Conservation (phyloP, 129 eudicot species). For the Helianthus tuberosus region DNA sequence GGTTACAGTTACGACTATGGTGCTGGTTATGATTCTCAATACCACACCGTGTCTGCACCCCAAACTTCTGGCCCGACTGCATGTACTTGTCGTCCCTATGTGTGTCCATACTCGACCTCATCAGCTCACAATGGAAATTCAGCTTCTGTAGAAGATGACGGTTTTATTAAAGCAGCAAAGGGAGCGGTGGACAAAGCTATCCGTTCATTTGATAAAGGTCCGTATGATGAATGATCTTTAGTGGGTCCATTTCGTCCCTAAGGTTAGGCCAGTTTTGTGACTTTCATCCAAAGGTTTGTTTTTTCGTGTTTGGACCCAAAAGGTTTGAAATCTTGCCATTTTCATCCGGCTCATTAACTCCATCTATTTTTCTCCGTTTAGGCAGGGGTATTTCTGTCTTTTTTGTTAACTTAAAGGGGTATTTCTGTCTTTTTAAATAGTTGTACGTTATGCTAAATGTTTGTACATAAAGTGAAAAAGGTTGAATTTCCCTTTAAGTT, state of each 20-base stretch:
- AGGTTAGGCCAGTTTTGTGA: too few relatives aligned
- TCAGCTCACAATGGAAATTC: slow-evolving; percentile 27
- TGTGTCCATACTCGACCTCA: slow-evolving; percentile 56
- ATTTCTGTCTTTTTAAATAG: too few relatives aligned
- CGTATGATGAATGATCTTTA: slow-evolving; percentile 10
- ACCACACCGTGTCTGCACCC: slow-evolving; percentile 45
- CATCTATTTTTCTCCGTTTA: too few relatives aligned
- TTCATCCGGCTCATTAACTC: too few relatives aligned
- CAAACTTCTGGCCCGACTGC: slow-evolving; percentile 44
- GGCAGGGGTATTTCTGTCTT: too few relatives aligned
- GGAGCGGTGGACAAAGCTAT: slow-evolving; percentile 70
- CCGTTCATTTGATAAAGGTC: slow-evolving; percentile 46
- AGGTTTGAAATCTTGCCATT: too few relatives aligned
- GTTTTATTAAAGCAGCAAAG: slow-evolving; percentile 59
- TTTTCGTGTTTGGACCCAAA: too few relatives aligned
- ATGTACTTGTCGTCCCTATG: slow-evolving; percentile 56
- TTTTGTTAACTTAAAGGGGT: too few relatives aligned
- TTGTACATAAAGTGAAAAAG: too few relatives aligned
- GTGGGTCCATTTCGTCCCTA: too few relatives aligned
- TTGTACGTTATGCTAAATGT: too few relatives aligned
- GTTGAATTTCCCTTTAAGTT: too few relatives aligned
- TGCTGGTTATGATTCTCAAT: slow-evolving; percentile 47
- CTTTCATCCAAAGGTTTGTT: background rate
- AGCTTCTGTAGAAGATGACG: slow-evolving; percentile 39
- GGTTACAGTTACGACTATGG: slow-evolving; percentile 36